Conservation (phyloP, 1,284 basidiomycete genomes). For the Cryptococcus deneoformans region DNA sequence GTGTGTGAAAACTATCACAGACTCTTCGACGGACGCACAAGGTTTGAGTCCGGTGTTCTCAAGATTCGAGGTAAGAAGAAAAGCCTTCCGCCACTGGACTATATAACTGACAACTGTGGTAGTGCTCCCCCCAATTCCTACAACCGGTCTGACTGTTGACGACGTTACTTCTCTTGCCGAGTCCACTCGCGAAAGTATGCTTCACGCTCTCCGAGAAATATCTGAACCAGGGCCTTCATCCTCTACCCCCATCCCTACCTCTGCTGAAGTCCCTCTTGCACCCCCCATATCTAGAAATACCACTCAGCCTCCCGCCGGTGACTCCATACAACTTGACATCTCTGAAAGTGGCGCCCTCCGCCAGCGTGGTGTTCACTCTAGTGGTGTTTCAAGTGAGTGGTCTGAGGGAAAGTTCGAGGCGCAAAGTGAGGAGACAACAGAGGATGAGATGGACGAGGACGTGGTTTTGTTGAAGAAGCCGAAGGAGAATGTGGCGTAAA, state of each 20-base stretch:
- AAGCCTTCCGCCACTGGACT: conserved; percentile 52
- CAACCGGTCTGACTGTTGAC: conserved; percentile 48
- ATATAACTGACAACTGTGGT: conserved; percentile 55
- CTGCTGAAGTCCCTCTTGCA: neutral
- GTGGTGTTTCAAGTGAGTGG: neutral
- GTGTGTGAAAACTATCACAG: conserved; percentile 93
- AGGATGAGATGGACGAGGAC: conserved; percentile 50
- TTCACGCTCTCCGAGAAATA: conserved; percentile 45
- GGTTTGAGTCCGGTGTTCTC: conserved; percentile 74
- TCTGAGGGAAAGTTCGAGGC: neutral
- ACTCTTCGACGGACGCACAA: conserved; percentile 68
- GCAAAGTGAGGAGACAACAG: conserved; percentile 30
- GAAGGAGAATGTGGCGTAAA: neutral
- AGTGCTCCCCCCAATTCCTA: conserved; percentile 56
- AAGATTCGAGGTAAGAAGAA: conserved; percentile 72
- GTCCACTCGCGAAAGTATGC: conserved; percentile 50
- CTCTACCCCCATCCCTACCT: neutral
- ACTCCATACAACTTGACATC: conserved; percentile 9
- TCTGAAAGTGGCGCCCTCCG: neutral
- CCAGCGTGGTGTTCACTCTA: neutral
- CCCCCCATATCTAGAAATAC: neutral
- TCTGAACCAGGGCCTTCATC: conserved; percentile 26
- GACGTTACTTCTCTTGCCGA: conserved; percentile 52
- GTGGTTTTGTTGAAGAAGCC: conserved; percentile 46
- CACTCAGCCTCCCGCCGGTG: neutral